Conservation (phyloP, 129 eudicot genomes). For the Chrysanthemum makinoi region DNA sequence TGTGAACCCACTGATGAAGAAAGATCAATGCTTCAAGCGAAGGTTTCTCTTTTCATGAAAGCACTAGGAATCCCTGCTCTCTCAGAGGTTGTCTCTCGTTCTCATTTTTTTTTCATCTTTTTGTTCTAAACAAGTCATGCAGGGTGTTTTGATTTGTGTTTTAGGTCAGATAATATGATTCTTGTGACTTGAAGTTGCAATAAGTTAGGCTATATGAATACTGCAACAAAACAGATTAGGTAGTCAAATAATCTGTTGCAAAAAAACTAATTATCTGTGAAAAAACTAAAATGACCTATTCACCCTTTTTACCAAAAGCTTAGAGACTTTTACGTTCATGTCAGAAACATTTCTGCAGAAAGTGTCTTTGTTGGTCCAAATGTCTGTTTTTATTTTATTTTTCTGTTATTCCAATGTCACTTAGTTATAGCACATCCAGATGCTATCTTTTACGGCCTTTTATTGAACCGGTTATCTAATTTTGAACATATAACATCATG, state of each 20-base stretch:
- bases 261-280: too few species aligned
- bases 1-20: conserved; percentile 60
- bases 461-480: neutral
- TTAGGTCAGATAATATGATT: too few species aligned
- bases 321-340: neutral
- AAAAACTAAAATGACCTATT: too few species aligned
- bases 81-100: conserved; percentile 53
- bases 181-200: too few species aligned
- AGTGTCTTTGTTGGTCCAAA: neutral
- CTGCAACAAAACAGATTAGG: neutral
- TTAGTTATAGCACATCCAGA: neutral
- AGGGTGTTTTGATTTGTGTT: too few species aligned
- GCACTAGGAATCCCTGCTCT: conserved; percentile 67
- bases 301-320: neutral
- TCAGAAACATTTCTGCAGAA: neutral
- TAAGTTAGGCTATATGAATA: neutral
- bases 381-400: neutral
- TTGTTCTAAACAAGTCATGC: too few species aligned
- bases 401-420: neutral
- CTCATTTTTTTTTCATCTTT: neutral
- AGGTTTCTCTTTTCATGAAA: conserved; percentile 50
- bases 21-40: conserved; percentile 37
- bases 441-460: neutral
- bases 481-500: neutral
- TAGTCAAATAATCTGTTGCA: too few species aligned